Percentiles rank a stretch among this genome's conserved stretches.
Conservation (phyloP, 2,329 filamentous ascomycete genomes). For the Ceratocystis ficicola region DNA sequence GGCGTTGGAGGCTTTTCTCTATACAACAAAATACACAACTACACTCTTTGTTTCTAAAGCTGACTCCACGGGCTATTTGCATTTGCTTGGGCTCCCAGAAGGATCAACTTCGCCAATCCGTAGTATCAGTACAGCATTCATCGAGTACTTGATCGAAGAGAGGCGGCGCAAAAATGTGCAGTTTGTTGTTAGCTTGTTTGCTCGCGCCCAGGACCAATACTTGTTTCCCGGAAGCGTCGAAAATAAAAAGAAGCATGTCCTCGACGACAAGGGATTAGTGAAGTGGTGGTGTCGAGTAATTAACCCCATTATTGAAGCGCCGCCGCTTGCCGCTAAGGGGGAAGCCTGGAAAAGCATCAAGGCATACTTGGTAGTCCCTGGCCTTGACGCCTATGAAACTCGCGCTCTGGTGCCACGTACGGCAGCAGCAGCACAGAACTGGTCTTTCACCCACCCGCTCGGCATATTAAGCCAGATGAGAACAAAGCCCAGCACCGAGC, state of each 20-base stretch:
- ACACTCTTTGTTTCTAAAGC: conserved; percentile 95
- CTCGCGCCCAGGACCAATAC: conserved; percentile 83
- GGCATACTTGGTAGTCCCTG: conserved; percentile 77
- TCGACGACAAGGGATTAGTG: conserved; percentile 80
- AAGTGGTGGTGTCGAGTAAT: conserved; percentile 92
- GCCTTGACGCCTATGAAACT: conserved; percentile 70
- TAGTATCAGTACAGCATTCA: conserved; percentile 59
- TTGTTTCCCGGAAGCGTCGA: conserved; percentile 86
- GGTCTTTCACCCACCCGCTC: conserved; percentile 62
- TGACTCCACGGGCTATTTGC: conserved; percentile 83
- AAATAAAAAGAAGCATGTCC: conserved; percentile 73
- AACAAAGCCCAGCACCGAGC: conserved; percentile 40
- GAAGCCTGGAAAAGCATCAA: conserved; percentile 40
- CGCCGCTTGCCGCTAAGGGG: conserved; percentile 28
- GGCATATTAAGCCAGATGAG: conserved; percentile 50
- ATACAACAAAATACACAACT: conserved; percentile 65
- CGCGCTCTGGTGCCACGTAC: conserved; percentile 60
- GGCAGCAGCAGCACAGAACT: conserved; percentile 38
- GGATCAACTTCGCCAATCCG: conserved; percentile 61
- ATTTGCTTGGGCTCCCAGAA: conserved; percentile 50
- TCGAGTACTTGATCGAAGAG: conserved; percentile 59
- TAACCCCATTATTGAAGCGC: conserved; percentile 54
- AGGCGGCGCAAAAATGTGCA: conserved; percentile 52
- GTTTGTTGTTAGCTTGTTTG: conserved; percentile 78
- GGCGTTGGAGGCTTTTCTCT: conserved; percentile 78